Conservation (phyloP, 163 green algal genomes). For the Volvox carteri region DNA sequence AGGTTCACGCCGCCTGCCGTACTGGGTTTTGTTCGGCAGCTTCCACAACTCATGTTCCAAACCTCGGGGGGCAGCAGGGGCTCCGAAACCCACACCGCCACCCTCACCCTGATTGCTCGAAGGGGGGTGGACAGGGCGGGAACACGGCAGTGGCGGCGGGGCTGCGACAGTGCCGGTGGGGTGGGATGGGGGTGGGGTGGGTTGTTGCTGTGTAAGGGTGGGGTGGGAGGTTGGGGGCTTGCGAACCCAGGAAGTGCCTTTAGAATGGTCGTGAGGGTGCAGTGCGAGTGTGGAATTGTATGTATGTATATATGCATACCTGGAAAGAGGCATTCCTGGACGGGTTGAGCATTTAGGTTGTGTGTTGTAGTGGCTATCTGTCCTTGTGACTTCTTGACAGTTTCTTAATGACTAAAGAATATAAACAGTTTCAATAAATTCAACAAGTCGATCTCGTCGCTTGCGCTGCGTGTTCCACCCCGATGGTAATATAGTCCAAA, state of each 20-base stretch:
- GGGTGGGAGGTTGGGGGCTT: neutral
- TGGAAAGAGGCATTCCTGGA: neutral
- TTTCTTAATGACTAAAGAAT: too few relatives aligned
- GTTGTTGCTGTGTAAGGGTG: too few relatives aligned
- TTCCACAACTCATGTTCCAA: slow-evolving; percentile 71
- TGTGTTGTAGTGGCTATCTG: too few relatives aligned
- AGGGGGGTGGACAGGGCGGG: slow-evolving; percentile 76
- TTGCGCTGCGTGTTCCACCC: too few relatives aligned
- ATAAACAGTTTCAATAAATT: too few relatives aligned
- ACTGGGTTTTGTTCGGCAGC: slow-evolving; percentile 82
- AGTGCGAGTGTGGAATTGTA: too few relatives aligned
- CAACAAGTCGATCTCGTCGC: too few relatives aligned
- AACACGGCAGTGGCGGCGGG: slow-evolving; percentile 89
- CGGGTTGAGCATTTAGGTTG: too few relatives aligned
- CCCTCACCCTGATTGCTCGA: slow-evolving; percentile 86
- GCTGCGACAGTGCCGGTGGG: slow-evolving; percentile 71
- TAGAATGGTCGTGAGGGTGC: too few relatives aligned
- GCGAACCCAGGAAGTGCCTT: too few relatives aligned
- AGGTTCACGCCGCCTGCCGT: slow-evolving; percentile 65
- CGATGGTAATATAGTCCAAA: too few relatives aligned
- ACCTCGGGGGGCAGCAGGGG: neutral
- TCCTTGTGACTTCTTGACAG: too few relatives aligned
- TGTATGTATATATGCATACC: neutral
- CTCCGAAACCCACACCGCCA: slow-evolving; percentile 25
- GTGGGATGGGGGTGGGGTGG: neutral